A percentile compares a stretch with the other conserved stretches of the same genome.
Conservation (phyloP, 441 rosid genomes). For the Hura crepitans region DNA sequence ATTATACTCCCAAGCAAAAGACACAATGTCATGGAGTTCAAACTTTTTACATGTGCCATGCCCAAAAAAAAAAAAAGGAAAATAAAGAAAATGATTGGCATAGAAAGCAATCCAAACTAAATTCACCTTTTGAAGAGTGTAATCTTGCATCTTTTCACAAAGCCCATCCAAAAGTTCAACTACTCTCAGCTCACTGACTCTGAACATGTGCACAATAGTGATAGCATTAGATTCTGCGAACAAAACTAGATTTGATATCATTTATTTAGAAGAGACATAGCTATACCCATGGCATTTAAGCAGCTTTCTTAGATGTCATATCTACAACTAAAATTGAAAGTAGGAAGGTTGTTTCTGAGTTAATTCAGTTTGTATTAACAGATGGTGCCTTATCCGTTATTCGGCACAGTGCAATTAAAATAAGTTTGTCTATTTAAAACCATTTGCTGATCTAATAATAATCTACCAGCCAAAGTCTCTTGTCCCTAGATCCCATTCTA, state of each 20-base stretch:
- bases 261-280: not conserved
- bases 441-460: not conserved
- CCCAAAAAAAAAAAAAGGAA: not conserved
- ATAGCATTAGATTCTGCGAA: not conserved
- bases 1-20: not conserved
- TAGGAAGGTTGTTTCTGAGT: not conserved
- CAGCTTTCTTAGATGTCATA: not conserved
- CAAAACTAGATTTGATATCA: not conserved
- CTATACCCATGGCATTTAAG: not conserved
- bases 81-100: conserved; percentile 8
- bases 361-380: not conserved
- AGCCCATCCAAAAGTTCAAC: conserved; percentile 88
- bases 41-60: not conserved
- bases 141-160: conserved; percentile 89
- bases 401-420: not conserved
- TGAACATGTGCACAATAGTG: conserved; percentile 23
- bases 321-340: not conserved
- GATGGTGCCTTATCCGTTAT: not conserved
- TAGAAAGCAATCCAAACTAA: conserved; percentile 16
- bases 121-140: conserved; percentile 74
- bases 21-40: not conserved
- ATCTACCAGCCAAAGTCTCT: not conserved
- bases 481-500: not conserved
- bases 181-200: conserved; percentile 86
- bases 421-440: not conserved